A percentile compares a stretch with the other conserved stretches of the same genome.
Conservation (phyloP, 2,329 filamentous ascomycete species). For the Tolypocladium capitatum region DNA sequence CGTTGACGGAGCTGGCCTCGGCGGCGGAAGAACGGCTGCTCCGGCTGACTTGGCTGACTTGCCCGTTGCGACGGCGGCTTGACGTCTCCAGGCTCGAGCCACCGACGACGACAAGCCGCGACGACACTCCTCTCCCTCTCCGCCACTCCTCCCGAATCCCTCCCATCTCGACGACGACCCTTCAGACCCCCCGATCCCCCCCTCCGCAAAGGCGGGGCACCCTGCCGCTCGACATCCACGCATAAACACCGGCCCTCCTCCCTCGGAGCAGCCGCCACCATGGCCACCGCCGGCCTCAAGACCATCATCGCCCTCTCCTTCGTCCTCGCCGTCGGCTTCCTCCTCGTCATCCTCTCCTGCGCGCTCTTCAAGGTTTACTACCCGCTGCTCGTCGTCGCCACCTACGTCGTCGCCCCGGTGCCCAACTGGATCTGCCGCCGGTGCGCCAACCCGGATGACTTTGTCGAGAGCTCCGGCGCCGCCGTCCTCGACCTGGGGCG, state of each 20-base stretch:
- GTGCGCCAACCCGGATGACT: constrained; percentile 87
- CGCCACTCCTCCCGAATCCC: background rate
- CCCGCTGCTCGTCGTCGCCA: constrained; percentile 87
- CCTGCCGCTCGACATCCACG: background rate
- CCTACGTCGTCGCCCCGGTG: constrained; percentile 83
- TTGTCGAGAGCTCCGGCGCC: constrained; percentile 71
- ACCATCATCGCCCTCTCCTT: constrained; percentile 99
- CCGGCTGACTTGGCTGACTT: no score
- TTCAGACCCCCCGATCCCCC: background rate
- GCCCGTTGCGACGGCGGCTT: no score
- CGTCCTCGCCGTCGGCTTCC: constrained; percentile 95
- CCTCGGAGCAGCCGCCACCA: constrained; percentile 21
- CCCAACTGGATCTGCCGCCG: constrained; percentile 93
- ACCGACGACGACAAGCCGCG: background rate
- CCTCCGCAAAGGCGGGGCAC: constrained; percentile 6
- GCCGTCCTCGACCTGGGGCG: constrained; percentile 85
- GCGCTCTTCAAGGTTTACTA: constrained; percentile 93
- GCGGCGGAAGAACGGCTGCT: constrained; percentile 7
- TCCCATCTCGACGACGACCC: background rate
- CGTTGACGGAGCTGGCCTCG: constrained; percentile 2
- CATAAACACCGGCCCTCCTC: constrained; percentile 1
- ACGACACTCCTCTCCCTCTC: background rate
- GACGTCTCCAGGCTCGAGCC: no score
- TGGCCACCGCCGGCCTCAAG: constrained; percentile 80
- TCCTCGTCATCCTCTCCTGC: constrained; percentile 95